Base-by-base conservation (phyloP, 371 early-diverging fungal genomes). In the Phascolomyces articulosus region DNA sequence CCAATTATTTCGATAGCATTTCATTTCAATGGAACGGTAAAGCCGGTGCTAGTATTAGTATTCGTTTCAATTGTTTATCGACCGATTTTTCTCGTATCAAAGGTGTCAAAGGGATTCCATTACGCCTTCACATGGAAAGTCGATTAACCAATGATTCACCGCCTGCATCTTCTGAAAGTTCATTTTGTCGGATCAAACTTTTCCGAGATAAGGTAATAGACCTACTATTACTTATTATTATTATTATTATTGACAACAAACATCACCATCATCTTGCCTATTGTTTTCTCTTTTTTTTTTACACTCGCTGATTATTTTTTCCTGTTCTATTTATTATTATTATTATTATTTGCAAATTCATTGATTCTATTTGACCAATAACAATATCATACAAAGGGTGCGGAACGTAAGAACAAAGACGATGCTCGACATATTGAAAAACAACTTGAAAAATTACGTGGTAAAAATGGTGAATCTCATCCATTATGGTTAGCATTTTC, bases 31-130 rank as follows among this genome's bases (percentile, higher is more conserved):
- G 90, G 90, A 83, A 88, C 62, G 89, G 90, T 2, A 72, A 75
- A 38, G 70, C 79, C 13, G 87, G 88, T 7, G 88, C 88, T 41
- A 87, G 83, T 54, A 73, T 91, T 20, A 74, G 82, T 65, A 64
- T 90, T 13, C 82, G 85, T 40, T 90, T 91, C 72, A 88, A 90
- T 67, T 90, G 89, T 64, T 70, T 91, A 10, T 90, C 91, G 3
- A 91, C 92, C 2, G 92, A 91, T 60, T 91, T 91, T 64, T 86
- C 89, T 27, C 72, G 88, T 3, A 87, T 90, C 67, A 91, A 91
- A 69, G 92, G 92, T 20, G 89, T 91, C 69, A 91, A 4, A n/a
- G n/a, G n/a, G n/a, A n/a, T n/a, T n/a, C n/a, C n/a, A n/a, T n/a
- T n/a, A n/a, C n/a, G n/a, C n/a, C 72, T 90, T 18, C 85, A 86